Percentiles rank a stretch among this genome's conserved stretches.
These are phyloP conservation scores for Fusarium avenaceum DNA, from an alignment of 2,329 filamentous ascomycete species.

Conservation along the genomic window DNA sequence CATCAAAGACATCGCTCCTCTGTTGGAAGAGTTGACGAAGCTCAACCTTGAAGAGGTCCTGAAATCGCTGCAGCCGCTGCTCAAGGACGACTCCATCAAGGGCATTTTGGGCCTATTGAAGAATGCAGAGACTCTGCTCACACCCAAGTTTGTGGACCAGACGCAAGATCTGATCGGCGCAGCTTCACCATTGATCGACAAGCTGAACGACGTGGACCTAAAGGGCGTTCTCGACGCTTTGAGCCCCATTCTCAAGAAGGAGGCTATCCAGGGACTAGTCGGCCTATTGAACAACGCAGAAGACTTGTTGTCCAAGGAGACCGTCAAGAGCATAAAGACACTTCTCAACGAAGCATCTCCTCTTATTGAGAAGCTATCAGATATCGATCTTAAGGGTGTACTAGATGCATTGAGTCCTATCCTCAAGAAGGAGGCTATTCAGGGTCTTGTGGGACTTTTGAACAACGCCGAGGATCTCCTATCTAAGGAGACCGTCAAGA, in stretches of 20 bases:
- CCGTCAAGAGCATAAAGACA: conserved; percentile 26
- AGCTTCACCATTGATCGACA: conserved; percentile 23
- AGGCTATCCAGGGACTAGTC: conserved; percentile 18
- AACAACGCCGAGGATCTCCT: conserved; percentile 15
- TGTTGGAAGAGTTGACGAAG: conserved; percentile 48
- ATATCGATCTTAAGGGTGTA: conserved; percentile 2
- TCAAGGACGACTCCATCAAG: conserved; percentile 45
- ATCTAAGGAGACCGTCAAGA: conserved; percentile 19
- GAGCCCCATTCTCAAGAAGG: conserved; percentile 21
- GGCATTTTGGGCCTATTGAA: conserved; percentile 48
- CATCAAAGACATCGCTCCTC: conserved; percentile 42
- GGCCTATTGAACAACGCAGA: conserved; percentile 15
- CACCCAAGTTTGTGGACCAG: conserved; percentile 42
- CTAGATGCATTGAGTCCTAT: conserved; percentile 5
- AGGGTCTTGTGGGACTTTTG: conserved; percentile 6
- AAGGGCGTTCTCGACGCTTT: conserved; percentile 22
- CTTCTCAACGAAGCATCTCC: conserved; percentile 10
- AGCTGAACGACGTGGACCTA: conserved; percentile 24
- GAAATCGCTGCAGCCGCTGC: conserved; percentile 54
- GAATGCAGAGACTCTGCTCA: conserved; percentile 52
- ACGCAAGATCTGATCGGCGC: conserved; percentile 37
- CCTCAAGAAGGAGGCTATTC: conserved; percentile 11
- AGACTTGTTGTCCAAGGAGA: conserved; percentile 11
- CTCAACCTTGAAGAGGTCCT: conserved; percentile 54
- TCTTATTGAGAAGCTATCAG: conserved; percentile 6